Evolutionary conservation across 352 stramenopile species (phyloP).

Genomic region (Peronospora belbahrii): DNA sequence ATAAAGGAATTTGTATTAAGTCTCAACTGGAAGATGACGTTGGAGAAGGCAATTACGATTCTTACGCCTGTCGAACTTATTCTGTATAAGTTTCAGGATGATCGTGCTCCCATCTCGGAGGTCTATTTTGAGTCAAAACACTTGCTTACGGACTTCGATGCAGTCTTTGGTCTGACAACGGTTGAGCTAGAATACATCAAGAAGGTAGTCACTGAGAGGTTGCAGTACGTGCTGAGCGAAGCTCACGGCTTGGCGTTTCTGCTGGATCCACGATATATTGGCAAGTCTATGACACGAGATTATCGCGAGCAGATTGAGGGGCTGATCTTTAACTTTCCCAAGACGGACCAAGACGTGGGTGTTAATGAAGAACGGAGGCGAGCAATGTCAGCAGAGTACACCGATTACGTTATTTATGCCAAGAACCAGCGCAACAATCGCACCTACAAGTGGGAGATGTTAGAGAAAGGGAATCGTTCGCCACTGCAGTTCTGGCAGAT

Average conservation of each 20-base stretch:
- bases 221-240: slow-evolving; percentile 70
- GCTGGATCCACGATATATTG: slow-evolving; percentile 71
- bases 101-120: slow-evolving; percentile 68
- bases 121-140: slow-evolving; percentile 81
- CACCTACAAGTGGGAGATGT: slow-evolving; percentile 82
- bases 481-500: slow-evolving; percentile 77
- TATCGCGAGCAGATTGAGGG: slow-evolving; percentile 82
- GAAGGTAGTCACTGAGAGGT: slow-evolving; percentile 68
- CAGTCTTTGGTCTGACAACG: slow-evolving; percentile 56
- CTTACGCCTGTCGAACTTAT: slow-evolving; percentile 72
- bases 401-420: slow-evolving; percentile 72
- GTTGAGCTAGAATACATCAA: slow-evolving; percentile 78
- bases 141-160: slow-evolving; percentile 69
- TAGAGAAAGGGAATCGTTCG: slow-evolving; percentile 70
- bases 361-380: slow-evolving; percentile 63
- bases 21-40: slow-evolving; percentile 73
- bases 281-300: slow-evolving; percentile 74
- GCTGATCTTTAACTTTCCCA: slow-evolving; percentile 72
- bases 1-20: slow-evolving; percentile 70
- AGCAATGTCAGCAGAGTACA: slow-evolving; percentile 67
- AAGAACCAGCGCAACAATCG: slow-evolving; percentile 75
- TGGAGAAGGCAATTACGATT: slow-evolving; percentile 76
- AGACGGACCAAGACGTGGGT: slow-evolving; percentile 54
- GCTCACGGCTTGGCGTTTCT: slow-evolving; percentile 67
- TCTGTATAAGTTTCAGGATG: slow-evolving; percentile 80